These are phyloP conservation scores for Aspergillus ustus DNA, from an alignment of 2,329 filamentous ascomycete genomes.

Conservation along the genomic window DNA sequence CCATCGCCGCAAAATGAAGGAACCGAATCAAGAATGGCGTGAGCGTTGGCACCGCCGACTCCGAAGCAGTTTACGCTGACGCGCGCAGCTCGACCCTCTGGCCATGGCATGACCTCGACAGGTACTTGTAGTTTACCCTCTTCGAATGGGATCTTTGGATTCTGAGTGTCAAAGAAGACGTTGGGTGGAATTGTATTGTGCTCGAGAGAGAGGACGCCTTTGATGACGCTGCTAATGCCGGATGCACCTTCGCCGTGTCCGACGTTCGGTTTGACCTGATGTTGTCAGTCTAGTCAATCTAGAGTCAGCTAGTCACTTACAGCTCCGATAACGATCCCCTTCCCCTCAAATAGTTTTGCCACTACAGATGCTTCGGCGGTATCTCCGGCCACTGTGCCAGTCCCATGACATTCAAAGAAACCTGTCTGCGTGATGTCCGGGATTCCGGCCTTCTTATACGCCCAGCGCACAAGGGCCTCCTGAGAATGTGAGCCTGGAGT, in stretches of 20 bases:
- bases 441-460: conserved; percentile 9
- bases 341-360: conserved; percentile 2
- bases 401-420: conserved; percentile 18
- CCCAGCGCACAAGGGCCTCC: conserved; percentile 9
- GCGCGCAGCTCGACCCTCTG: conserved; percentile 19
- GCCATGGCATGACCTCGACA: conserved; percentile 22
- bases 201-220: conserved; percentile 22
- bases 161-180: conserved; percentile 22
- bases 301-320: background rate
- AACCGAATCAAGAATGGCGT: conserved; percentile 7
- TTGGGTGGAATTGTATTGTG: conserved; percentile 23
- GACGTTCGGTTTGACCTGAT: conserved; percentile 25
- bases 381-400: conserved; percentile 19
- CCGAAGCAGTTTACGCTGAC: conserved; percentile 36
- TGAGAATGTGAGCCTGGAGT: conserved; percentile 6
- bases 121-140: conserved; percentile 7
- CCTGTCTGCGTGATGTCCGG: background rate
- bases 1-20: conserved; percentile 24
- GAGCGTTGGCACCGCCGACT: conserved; percentile 23
- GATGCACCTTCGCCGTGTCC: conserved; percentile 26
- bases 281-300: background rate
- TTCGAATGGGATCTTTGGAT: conserved; percentile 24
- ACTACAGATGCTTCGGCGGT: conserved; percentile 15
- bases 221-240: conserved; percentile 25
- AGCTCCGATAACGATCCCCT: conserved; percentile 15